Evolutionary conservation across 2,329 filamentous ascomycete genomes (phyloP).

Genomic region (Pyricularia pennisetigena): DNA sequence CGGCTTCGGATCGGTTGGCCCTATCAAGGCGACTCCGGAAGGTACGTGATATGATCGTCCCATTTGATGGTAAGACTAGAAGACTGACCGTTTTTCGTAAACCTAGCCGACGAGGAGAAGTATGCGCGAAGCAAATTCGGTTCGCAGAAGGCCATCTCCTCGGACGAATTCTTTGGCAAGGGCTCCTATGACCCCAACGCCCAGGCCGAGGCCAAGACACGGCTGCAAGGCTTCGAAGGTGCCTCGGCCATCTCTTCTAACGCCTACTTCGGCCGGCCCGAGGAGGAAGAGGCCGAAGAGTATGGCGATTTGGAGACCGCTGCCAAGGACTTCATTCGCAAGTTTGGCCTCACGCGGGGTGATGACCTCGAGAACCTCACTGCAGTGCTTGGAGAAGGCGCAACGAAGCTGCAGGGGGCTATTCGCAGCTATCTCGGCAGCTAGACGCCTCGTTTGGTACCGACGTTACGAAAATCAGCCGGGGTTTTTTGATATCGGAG

Average conservation of each 20-base stretch:
- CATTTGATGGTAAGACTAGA: not conserved
- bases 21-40: conserved; percentile 58
- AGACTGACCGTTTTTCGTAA: conserved; percentile 2
- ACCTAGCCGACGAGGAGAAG: conserved; percentile 61
- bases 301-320: conserved; percentile 90
- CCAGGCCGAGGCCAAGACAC: conserved; percentile 75
- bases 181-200: conserved; percentile 72
- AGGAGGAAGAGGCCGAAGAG: conserved; percentile 62
- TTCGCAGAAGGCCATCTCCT: conserved; percentile 88
- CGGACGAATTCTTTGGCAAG: conserved; percentile 96
- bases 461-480: not conserved
- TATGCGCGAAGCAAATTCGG: conserved; percentile 87
- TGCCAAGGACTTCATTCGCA: conserved; percentile 91
- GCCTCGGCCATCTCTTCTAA: conserved; percentile 90
- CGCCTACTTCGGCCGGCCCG: conserved; percentile 90
- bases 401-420: conserved; percentile 69
- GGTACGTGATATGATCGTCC: conserved; percentile 34
- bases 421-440: conserved; percentile 55
- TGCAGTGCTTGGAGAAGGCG: conserved; percentile 75
- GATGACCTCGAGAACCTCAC: conserved; percentile 92
- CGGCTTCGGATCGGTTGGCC: conserved; percentile 77
- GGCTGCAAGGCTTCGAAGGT: conserved; percentile 87
- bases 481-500: not conserved
- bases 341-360: conserved; percentile 89
- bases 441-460: conserved; percentile 22